Evolutionary conservation across 148 eudicot species (phyloP), one percentile per base, ranked within the genome.

Genomic region (Camellia granthamiana): DNA sequence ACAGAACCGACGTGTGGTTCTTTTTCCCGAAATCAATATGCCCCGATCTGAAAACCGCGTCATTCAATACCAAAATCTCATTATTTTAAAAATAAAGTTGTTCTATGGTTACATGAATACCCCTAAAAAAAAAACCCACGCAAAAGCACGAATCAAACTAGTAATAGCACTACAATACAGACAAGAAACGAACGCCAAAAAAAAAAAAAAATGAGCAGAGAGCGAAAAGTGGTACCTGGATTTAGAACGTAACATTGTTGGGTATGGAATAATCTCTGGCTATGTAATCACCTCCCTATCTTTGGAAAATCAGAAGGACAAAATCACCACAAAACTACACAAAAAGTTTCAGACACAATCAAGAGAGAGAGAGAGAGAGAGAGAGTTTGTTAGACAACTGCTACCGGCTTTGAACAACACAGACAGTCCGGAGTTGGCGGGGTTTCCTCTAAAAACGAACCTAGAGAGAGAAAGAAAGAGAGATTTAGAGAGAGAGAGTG

Each of bases 191-290:
- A 51, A 19, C 4, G 11, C 49, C 7, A 13, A 14, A 23, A 9
- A 16, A 5, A 42, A 2, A 42, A n/a, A 44, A 3, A 15, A 9
- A 0, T n/a, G 1, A 23, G 6, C 61, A 83, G 54, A 64, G 81
- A 71, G 30, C 75, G 85, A 60, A n/a, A 38, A 41, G 42, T 12
- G 44, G 16, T 75, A 85, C 88, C 88, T 88, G 58, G 88, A 84
- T 85, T 79, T 88, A 67, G 90, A 83, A 69, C 86, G 83, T 11
- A 79, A 60, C 90, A 88, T 30, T 85, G 71, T 79, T 79, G 47
- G 15, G 71, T 41, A 13, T 15, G 67, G 76, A 42, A 56, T 71
- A 19, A 52, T 49, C 64, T 65, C 6, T 67, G 56, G 56, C 21
- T 58, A 64, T 73, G 30, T 67, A 76, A 66, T 10, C 30, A 52